Evolutionary conservation across 768 basidiomycete genomes (phyloP).

Genomic region (Naganishia onofrii): DNA sequence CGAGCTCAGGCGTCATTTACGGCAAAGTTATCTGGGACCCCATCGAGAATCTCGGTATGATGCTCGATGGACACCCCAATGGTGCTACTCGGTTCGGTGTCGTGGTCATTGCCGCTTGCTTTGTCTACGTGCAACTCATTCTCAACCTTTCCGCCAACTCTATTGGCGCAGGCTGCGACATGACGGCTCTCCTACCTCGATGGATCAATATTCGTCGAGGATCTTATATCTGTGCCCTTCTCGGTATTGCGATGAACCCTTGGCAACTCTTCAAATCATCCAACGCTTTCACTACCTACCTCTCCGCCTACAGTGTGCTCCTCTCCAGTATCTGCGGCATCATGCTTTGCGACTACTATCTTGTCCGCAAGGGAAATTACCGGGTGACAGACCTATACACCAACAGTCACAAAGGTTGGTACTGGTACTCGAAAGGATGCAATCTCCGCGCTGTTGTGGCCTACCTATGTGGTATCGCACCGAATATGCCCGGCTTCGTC

Average conservation of each 20-base stretch:
- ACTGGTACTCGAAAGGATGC: conserved; percentile 70
- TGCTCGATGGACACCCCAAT: conserved; percentile 65
- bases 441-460: conserved; percentile 63
- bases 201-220: conserved; percentile 82
- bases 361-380: conserved; percentile 67
- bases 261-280: conserved; percentile 68
- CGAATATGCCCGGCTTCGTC: conserved; percentile 78
- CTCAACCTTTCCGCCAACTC: conserved; percentile 66
- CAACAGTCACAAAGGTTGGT: conserved; percentile 62
- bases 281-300: conserved; percentile 74
- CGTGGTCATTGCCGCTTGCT: conserved; percentile 74
- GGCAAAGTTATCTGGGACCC: conserved; percentile 77
- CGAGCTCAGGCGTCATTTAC: conserved; percentile 71
- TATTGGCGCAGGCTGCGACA: conserved; percentile 76
- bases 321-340: conserved; percentile 69
- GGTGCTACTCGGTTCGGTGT: conserved; percentile 66
- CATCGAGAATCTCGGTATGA: conserved; percentile 66
- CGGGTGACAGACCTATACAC: conserved; percentile 71
- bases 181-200: conserved; percentile 72
- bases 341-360: conserved; percentile 78
- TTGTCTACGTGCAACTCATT: conserved; percentile 60
- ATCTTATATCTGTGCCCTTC: conserved; percentile 61
- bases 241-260: conserved; percentile 37
- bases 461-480: conserved; percentile 64
- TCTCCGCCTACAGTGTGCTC: conserved; percentile 58